Base-by-base conservation (phyloP, 164 flowering plant species). In the Akebia trifoliata region DNA sequence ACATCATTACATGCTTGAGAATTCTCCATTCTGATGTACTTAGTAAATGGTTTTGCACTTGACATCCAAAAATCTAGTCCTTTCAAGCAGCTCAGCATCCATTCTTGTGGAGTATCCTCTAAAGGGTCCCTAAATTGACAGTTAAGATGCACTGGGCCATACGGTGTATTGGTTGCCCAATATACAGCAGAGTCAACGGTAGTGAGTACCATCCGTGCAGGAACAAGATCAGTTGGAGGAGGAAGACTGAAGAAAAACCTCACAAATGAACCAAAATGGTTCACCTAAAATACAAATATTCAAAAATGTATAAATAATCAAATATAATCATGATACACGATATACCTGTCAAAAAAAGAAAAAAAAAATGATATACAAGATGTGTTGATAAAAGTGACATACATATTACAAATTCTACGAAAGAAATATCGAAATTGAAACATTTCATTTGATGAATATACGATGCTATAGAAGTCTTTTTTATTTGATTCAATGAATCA, bases 61-160 rank as follows among this genome's bases (percentile, higher is more conserved):
- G 83, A 75, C 70, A 73, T 76, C 99, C 99, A 93, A 48, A 26
- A 29, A 37, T 81, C 78, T 56, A 87, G 65, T 57, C 94, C 91
- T 40, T 78, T 67, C 58, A 90, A 73, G 59, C 92, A 87, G 59
- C 76, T 75, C 39, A 26, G 57, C 46, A 22, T 56, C 97, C 95
- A 93, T 8, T 61, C 64, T 34, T 52, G 68, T 8, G 83, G 77
- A 64, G 75, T 69, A 67, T 69, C 71, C 60, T 77, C 96, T 63
- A 93, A 56, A 25, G 99, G 97, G 62, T 93, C 96, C 51, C 96
- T 74, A 55, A 84, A 93, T 66, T 87, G 76, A 63, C 99, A 93
- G 69, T 93, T 93, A 48, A 93, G 69, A 69, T 93, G 97, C 50
- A 86, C 92, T 50, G 97, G 99, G 12, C 99, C 97, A 69, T 21